phyloP scores from a whole-genome alignment of 2,329 filamentous ascomycete genomes.

The Penicillium sp. region DNA sequence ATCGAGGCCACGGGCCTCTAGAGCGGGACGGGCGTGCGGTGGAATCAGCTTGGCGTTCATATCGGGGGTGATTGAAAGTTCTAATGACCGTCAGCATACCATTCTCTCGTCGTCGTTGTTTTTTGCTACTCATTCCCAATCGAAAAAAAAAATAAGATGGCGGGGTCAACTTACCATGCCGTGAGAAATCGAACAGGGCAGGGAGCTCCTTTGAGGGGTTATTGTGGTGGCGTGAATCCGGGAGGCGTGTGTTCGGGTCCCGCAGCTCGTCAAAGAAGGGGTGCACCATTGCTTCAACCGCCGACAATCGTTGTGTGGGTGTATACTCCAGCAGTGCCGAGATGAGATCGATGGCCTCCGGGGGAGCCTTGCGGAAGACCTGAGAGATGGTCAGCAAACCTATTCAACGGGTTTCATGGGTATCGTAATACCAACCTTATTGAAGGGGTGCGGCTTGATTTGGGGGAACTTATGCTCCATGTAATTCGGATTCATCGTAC shows the following conservation, averaged over 20 bases:
- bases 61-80: constrained; percentile 91
- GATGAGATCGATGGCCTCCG: constrained; percentile 92
- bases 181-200: constrained; percentile 87
- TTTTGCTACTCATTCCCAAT: neutral
- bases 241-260: constrained; percentile 86
- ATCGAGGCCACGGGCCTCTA: constrained; percentile 80
- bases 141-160: neutral
- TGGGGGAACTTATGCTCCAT: constrained; percentile 99
- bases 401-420: neutral
- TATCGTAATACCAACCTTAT: constrained; percentile 64
- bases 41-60: constrained; percentile 90
- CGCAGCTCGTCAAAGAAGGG: constrained; percentile 98
- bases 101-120: too few relatives aligned
- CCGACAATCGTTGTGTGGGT: constrained; percentile 89
- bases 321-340: constrained; percentile 95
- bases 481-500: constrained; percentile 99
- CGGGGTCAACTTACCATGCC: constrained; percentile 73
- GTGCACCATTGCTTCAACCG: constrained; percentile 96
- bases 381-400: constrained; percentile 38
- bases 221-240: constrained; percentile 89
- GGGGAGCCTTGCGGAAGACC: constrained; percentile 96
- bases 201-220: constrained; percentile 81
- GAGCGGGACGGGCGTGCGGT: constrained; percentile 73
- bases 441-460: constrained; percentile 99
- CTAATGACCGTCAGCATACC: constrained; percentile 52